phyloP scores from a whole-genome alignment of 2,329 filamentous ascomycete species.

The Moelleriella libera region DNA sequence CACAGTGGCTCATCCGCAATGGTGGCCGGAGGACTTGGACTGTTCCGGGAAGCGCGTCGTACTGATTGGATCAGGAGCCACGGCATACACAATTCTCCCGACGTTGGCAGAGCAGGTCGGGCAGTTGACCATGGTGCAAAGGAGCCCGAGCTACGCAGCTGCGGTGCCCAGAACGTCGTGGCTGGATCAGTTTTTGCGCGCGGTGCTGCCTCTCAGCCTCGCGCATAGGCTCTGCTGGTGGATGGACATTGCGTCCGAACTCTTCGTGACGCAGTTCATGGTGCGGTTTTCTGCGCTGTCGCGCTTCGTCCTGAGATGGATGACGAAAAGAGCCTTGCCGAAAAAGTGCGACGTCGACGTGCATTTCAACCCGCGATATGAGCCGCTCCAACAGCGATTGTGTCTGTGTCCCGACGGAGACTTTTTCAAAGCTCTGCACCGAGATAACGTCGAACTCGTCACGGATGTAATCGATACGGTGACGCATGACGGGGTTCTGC shows the following conservation, averaged over 20 bases:
- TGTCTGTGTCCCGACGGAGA: conserved; percentile 49
- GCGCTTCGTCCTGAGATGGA: conserved; percentile 20
- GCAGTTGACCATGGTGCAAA: conserved; percentile 67
- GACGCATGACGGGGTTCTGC: conserved; percentile 30
- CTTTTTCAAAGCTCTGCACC: conserved; percentile 36
- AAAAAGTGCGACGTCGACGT: conserved; percentile 36
- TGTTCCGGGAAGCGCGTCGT: conserved; percentile 54
- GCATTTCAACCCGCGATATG: conserved; percentile 51
- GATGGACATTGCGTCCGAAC: conserved; percentile 30
- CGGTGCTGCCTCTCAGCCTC: conserved; percentile 31
- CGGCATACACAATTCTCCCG: conserved; percentile 64
- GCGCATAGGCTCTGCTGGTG: conserved; percentile 32
- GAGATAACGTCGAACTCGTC: conserved; percentile 29
- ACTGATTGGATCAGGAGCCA: conserved; percentile 66
- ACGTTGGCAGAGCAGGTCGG: conserved; percentile 48
- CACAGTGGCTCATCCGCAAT: conserved; percentile 53
- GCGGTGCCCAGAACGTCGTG: conserved; percentile 29
- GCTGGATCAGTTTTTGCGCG: conserved; percentile 21
- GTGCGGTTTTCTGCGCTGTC: conserved; percentile 11
- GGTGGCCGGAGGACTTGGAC: conserved; percentile 59
- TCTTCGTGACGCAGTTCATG: conserved; percentile 22
- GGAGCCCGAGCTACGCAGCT: conserved; percentile 59
- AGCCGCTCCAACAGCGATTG: conserved; percentile 61
- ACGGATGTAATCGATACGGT: conserved; percentile 39
- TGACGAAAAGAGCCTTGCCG: conserved; percentile 37